Conservation (phyloP, 2,329 filamentous ascomycete species). For the Pseudocercospora musae region DNA sequence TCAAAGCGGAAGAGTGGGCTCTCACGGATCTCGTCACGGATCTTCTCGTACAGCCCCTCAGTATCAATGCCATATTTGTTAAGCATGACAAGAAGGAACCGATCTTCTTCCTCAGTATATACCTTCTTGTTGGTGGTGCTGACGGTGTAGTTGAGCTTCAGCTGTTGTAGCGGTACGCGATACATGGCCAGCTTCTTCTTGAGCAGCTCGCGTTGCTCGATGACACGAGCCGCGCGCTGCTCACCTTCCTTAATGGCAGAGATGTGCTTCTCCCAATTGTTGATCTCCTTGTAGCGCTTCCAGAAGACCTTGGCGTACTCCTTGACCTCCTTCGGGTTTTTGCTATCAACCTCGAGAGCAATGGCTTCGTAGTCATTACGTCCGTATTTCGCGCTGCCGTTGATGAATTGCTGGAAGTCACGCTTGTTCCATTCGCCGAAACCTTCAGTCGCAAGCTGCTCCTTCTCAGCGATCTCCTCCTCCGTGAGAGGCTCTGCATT, state of each 20-base stretch:
- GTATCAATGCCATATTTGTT: conserved; percentile 90
- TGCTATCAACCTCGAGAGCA: conserved; percentile 85
- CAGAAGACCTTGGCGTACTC: conserved; percentile 94
- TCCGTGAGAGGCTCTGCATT: conserved; percentile 84
- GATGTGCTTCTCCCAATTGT: conserved; percentile 85
- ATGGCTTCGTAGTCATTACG: conserved; percentile 82
- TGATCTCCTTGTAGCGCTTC: conserved; percentile 88
- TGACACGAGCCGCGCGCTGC: conserved; percentile 80
- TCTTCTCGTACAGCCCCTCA: conserved; percentile 85
- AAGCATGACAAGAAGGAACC: conserved; percentile 89
- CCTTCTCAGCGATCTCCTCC: conserved; percentile 84
- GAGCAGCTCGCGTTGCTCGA: conserved; percentile 89
- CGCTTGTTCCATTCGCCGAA: conserved; percentile 95
- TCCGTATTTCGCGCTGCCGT: conserved; percentile 89
- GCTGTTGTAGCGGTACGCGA: conserved; percentile 92
- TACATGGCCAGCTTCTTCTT: conserved; percentile 95
- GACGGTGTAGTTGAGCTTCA: conserved; percentile 98
- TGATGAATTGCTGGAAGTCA: conserved; percentile 97
- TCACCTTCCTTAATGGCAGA: conserved; percentile 89
- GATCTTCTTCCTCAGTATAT: conserved; percentile 96
- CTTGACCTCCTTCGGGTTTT: conserved; percentile 79
- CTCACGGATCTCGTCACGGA: conserved; percentile 95
- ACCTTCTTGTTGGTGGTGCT: conserved; percentile 99
- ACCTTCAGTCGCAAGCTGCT: conserved; percentile 73
- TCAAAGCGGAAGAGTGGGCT: conserved; percentile 95